A percentile compares a stretch with the other conserved stretches of the same genome.
Evolutionary conservation across 495 filamentous ascomycete species (phyloP).

Genomic region (Tuber umbilicatum): DNA sequence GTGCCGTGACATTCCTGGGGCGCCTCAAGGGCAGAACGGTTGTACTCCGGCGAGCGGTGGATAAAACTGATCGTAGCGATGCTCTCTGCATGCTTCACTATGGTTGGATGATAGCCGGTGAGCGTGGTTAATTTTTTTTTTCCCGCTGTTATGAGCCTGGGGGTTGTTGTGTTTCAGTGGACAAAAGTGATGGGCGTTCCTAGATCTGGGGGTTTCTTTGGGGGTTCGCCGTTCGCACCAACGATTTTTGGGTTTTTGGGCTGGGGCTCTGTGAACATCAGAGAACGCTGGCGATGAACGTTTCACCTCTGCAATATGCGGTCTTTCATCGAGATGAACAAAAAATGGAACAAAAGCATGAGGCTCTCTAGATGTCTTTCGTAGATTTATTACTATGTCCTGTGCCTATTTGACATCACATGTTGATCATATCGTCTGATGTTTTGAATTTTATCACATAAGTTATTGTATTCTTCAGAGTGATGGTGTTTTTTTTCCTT

Average conservation of each 20-base stretch:
- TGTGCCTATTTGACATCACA: background rate
- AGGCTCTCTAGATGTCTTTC: background rate
- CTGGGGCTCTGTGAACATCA: background rate
- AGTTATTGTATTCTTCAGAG: background rate
- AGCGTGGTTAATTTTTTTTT: conserved; percentile 4
- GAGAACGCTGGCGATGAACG: background rate
- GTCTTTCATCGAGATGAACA: background rate
- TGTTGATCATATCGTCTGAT: conserved; percentile 1
- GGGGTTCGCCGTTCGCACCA: background rate
- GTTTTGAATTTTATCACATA: background rate
- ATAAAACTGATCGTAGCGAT: conserved; percentile 24
- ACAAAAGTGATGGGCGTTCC: background rate
- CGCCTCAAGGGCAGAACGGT: conserved; percentile 8
- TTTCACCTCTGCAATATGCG: background rate
- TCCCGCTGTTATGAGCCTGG: background rate
- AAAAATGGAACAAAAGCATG: background rate
- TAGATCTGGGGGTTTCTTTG: conserved; percentile 1
- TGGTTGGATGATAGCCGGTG: conserved; percentile 6
- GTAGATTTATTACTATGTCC: background rate
- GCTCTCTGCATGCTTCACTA: conserved; percentile 26
- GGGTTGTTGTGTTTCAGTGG: conserved; percentile 4
- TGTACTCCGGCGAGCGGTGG: conserved; percentile 13
- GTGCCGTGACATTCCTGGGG: conserved; percentile 7
- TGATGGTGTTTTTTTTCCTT: background rate
- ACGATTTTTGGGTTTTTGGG: background rate